Percentiles rank a stretch among this genome's conserved stretches.
Conservation (phyloP, 345 rosid species). For the Cardamine chenopodiifolia region DNA sequence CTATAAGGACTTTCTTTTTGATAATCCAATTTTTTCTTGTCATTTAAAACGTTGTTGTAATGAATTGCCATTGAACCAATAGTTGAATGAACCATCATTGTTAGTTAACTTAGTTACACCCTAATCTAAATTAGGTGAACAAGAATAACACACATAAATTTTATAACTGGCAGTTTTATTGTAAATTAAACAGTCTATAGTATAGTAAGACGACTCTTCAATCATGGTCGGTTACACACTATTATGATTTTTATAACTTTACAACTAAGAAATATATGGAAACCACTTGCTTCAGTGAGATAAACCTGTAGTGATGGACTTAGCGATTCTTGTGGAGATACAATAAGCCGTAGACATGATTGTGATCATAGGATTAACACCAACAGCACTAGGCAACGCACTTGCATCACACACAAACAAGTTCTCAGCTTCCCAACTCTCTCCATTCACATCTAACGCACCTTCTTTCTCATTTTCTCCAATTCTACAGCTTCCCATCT, state of each 20-base stretch:
- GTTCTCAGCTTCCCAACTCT: constrained; percentile 66
- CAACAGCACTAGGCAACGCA: constrained; percentile 61
- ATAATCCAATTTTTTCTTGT: not conserved
- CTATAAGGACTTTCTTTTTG: not conserved
- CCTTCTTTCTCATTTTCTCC: constrained; percentile 55
- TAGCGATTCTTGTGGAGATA: constrained; percentile 54
- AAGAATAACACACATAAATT: too few species aligned
- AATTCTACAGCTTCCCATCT: constrained; percentile 73
- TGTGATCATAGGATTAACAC: constrained; percentile 78
- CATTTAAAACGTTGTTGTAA: not conserved
- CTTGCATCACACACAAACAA: constrained; percentile 66
- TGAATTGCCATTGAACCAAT: too few species aligned
- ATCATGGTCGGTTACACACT: too few species aligned
- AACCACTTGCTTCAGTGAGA: constrained; percentile 11
- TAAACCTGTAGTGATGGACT: constrained; percentile 32
- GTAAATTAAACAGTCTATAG: not conserved
- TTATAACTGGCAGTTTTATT: too few species aligned
- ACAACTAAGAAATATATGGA: not conserved
- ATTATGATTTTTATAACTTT: not conserved
- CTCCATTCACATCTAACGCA: constrained; percentile 56
- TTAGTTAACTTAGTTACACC: not conserved
- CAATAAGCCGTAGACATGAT: constrained; percentile 70
- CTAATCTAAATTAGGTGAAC: not conserved
- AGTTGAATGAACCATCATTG: too few species aligned
- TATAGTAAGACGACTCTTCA: not conserved